phyloP scores from a whole-genome alignment of 1,284 basidiomycete genomes.

The Sporisorium scitamineum region DNA sequence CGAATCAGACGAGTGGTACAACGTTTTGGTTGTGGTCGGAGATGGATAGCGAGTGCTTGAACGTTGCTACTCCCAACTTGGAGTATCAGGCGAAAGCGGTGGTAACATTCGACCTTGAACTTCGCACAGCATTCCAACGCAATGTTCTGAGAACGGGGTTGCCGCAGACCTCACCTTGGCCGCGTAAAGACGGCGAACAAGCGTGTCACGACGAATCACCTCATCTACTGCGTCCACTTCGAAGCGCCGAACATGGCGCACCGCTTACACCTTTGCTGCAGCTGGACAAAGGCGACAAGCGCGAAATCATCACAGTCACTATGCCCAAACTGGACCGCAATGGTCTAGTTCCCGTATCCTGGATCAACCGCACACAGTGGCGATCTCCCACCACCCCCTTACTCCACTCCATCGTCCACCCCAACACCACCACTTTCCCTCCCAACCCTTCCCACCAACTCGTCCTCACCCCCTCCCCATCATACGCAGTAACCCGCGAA shows the following conservation, averaged over 20 bases:
- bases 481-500: conserved; percentile 49
- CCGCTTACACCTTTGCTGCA: neutral
- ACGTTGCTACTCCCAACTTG: conserved; percentile 66
- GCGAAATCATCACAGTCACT: conserved; percentile 21
- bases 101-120: conserved; percentile 23
- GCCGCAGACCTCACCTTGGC: conserved; percentile 9
- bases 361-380: conserved; percentile 36
- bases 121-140: neutral
- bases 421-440: neutral
- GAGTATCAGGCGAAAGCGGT: conserved; percentile 66
- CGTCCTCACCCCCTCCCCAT: conserved; percentile 10
- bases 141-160: neutral
- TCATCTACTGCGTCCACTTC: conserved; percentile 24
- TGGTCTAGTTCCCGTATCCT: conserved; percentile 32
- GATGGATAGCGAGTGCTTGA: conserved; percentile 71
- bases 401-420: conserved; percentile 17
- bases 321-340: conserved; percentile 28
- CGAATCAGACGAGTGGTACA: conserved; percentile 5
- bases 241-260: neutral
- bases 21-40: conserved; percentile 44
- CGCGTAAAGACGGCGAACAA: conserved; percentile 2
- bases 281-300: conserved; percentile 19
- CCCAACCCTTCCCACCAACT: neutral
- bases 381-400: conserved; percentile 13
- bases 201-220: conserved; percentile 39